A percentile compares a stretch with the other conserved stretches of the same genome.
Evolutionary conservation across 2,329 filamentous ascomycete genomes (phyloP).

Genomic region (Xylaria sp.): DNA sequence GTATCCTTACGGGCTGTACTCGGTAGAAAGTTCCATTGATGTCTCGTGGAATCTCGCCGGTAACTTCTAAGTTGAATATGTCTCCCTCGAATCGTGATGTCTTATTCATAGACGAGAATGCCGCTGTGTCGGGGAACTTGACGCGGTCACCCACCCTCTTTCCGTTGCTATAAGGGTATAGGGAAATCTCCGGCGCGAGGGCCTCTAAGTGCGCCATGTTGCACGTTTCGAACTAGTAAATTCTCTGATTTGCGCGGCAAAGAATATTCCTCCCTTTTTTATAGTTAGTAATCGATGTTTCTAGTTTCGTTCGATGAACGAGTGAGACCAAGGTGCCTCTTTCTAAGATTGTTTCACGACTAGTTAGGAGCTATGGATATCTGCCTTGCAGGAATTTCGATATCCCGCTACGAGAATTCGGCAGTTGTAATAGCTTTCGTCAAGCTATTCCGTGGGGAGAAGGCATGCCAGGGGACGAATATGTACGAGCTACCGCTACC

Average conservation of each 20-base stretch:
- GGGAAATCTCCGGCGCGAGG: conserved; percentile 48
- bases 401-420: conserved; percentile 26
- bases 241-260: not conserved
- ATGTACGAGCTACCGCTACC: not conserved
- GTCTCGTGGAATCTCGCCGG: conserved; percentile 56
- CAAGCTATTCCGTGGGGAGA: too few relatives aligned
- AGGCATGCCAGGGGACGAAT: not conserved
- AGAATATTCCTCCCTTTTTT: not conserved
- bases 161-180: conserved; percentile 50
- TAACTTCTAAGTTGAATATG: conserved; percentile 55
- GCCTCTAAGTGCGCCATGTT: conserved; percentile 53
- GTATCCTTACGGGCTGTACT: conserved; percentile 55
- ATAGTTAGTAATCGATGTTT: not conserved
- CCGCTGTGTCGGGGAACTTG: conserved; percentile 51
- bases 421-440: conserved; percentile 20
- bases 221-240: not conserved
- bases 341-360: not conserved
- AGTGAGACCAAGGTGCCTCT: not conserved
- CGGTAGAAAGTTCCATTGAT: conserved; percentile 62
- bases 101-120: conserved; percentile 54
- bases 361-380: not conserved
- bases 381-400: conserved; percentile 6
- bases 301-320: not conserved
- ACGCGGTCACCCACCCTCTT: conserved; percentile 43
- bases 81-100: conserved; percentile 55